Evolutionary conservation across 176 grass and related monocot species (phyloP).

Genomic region (Zizania latifolia): DNA sequence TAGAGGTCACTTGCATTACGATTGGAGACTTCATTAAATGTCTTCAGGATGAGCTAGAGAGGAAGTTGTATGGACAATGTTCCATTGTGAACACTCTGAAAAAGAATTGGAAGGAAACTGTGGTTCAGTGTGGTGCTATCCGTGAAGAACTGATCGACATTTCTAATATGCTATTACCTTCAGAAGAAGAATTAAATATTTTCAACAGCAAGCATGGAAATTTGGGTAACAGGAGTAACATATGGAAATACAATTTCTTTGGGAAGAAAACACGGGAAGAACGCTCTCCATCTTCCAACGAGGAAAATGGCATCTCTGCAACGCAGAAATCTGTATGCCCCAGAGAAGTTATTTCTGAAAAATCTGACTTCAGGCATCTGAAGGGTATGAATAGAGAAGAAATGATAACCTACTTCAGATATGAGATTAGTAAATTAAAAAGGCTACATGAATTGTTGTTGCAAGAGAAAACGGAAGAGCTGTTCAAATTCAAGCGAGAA

Average conservation of each 20-base stretch:
- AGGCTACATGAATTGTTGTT: slow-evolving; percentile 72
- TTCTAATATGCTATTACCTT: slow-evolving; percentile 45
- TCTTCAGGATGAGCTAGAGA: slow-evolving; percentile 67
- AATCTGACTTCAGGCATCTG: slow-evolving; percentile 66
- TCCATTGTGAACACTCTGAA: slow-evolving; percentile 48
- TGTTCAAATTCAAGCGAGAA: slow-evolving; percentile 88
- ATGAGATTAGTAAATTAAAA: slow-evolving; percentile 88
- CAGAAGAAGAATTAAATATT: slow-evolving; percentile 42
- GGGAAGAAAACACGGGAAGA: slow-evolving; percentile 39
- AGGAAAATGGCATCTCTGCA: slow-evolving; percentile 28
- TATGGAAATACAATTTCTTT: slow-evolving; percentile 60
- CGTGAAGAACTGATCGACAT: slow-evolving; percentile 73
- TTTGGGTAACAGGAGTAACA: slow-evolving; percentile 50
- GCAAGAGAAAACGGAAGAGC: slow-evolving; percentile 94
- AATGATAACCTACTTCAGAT: slow-evolving; percentile 72
- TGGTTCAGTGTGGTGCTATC: slow-evolving; percentile 47
- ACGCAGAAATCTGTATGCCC: slow-evolving; percentile 52
- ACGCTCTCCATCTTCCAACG: slow-evolving; percentile 32
- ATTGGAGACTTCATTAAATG: slow-evolving; percentile 59
- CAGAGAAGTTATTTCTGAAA: slow-evolving; percentile 64
- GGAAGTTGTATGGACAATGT: slow-evolving; percentile 56
- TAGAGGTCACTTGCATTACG: slow-evolving; percentile 59
- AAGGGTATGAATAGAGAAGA: slow-evolving; percentile 71
- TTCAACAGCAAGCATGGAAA: slow-evolving; percentile 33
- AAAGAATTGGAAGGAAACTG: slow-evolving; percentile 63